Evolutionary conservation across 345 rosid genomes (phyloP), one percentile per base, ranked within the genome.

Genomic region (Gossypium rotundifolium): DNA sequence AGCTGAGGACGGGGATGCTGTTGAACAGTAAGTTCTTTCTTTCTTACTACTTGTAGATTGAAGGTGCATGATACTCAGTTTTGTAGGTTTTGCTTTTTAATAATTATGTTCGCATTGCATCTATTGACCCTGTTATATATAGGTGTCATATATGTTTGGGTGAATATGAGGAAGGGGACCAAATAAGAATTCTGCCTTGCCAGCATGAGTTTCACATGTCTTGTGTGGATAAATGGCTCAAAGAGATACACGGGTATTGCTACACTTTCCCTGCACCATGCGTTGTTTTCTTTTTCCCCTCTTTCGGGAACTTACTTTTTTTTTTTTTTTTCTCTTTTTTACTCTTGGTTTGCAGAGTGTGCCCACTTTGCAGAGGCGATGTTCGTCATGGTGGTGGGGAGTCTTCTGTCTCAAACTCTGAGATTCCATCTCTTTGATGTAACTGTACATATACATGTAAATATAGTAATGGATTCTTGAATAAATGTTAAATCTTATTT

Each of bases 211-310:
- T 88, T 75, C 95, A 90, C 79, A 86, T 88, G 93, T 75, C 84
- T 16, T 90, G 95, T 53, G 87, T 90, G 11, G 95, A 88, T 79
- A 90, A 90, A 86, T 90, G 95, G 95, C 90, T 90, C 49, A 90
- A 90, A 84, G 93, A 90, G 85, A 90, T 90, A 75, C 95, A 88
- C 7, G 91, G 95, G 95, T 88, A 84, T 59, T 7, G 16, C 46
- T 11, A 44, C 18, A 4, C 38, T 49, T 74, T 17, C 66, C 7
- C 64, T 54, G 6, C 33, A 5, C 17, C 16, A n/a, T 52, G 13
- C 23, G 18, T 1, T 58, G 3, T 25, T 40, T 25, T 58, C 7
- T 20, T 40, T 29, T 20, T 44, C 22, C 64, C 40, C 11, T 51
- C 17, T 38, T 52, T 51, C 3, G 16, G 44, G 2, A 27, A 51